These are phyloP conservation scores for Closterium sp. DNA, from an alignment of 139 green algal genomes.

Conservation along the genomic window DNA sequence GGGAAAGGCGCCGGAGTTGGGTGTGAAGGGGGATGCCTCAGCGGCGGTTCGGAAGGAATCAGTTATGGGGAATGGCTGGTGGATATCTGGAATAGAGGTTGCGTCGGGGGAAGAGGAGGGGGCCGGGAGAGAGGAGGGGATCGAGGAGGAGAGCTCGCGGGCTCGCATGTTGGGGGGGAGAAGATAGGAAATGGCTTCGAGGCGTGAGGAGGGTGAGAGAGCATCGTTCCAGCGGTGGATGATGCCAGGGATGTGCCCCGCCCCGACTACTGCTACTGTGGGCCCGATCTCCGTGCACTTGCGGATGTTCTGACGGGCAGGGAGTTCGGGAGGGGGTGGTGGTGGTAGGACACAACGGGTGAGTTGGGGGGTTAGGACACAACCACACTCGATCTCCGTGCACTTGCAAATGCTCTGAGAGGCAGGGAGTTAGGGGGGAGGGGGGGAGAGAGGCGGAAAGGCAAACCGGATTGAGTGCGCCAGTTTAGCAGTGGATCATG, in stretches of 20 bases:
- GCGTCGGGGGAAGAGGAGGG: background rate
- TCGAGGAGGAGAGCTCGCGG: background rate
- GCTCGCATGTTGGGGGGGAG: background rate
- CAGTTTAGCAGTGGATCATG: too few species aligned
- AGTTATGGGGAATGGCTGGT: background rate
- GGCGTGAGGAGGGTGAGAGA: background rate
- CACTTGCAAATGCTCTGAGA: too few species aligned
- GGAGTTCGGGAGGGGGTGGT: too few species aligned
- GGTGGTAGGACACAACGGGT: too few species aligned
- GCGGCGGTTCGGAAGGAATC: background rate
- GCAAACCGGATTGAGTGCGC: too few species aligned
- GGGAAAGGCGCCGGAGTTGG: background rate
- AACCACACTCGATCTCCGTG: too few species aligned
- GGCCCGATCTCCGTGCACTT: background rate
- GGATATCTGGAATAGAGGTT: too few species aligned
- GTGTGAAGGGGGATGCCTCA: background rate
- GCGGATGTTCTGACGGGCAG: background rate
- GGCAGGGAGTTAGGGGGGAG: too few species aligned
- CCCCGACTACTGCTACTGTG: background rate
- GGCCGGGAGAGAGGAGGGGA: too few species aligned
- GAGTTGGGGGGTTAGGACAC: too few species aligned
- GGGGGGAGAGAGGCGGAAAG: too few species aligned
- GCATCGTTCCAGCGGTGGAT: background rate
- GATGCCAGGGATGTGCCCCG: background rate
- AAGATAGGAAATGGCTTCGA: background rate